Evolutionary conservation across 176 grass and related monocot species (phyloP), one percentile per base, ranked within the genome.

Genomic region (Avena insularis): DNA sequence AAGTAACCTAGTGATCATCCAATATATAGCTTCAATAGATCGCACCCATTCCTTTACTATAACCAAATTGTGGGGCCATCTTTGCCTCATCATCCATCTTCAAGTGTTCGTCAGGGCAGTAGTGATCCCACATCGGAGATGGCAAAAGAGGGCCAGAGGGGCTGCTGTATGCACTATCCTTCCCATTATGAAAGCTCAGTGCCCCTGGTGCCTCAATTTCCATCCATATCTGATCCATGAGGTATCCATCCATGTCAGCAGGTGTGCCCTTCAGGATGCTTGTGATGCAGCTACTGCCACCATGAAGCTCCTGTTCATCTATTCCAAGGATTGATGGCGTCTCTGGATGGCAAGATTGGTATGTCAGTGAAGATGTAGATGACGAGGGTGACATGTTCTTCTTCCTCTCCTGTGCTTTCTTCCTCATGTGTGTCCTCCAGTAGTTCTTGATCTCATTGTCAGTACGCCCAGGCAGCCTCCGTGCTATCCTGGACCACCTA

Each of bases 401-500:
- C 88, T 94, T 97, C 79, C 80, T 80, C 77, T 97, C 95, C 45
- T 97, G 95, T 12, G 95, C 95, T 85, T 97, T 94, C 90, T 97
- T 97, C 86, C 95, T 97, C 95, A 94, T 97, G 81, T 94, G 95
- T 8, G 95, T 97, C 83, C 92, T 97, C 95, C 95, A 97, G 86
- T 94, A 97, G 86, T 97, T 97, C 88, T 97, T 97, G 78, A 97
- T 97, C 92, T 97, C 95, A 17, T 97, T 97, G 64, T 97, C 95
- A 10, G 95, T 97, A 66, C 95, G 95, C 36, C 95, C 95, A 53
- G 95, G 95, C 36, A 97, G 62, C 73, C 79, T 88, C 29, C 92
- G 77, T 49, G 95, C 95, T 77, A 97, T 94, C 66, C 95, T 87
- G 53, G 95, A 97, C 95, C 95, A 97, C 88, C 95, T 97, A 50